Conservation (phyloP, 805 yeast genomes). For the Cyberlindnera veronae region DNA sequence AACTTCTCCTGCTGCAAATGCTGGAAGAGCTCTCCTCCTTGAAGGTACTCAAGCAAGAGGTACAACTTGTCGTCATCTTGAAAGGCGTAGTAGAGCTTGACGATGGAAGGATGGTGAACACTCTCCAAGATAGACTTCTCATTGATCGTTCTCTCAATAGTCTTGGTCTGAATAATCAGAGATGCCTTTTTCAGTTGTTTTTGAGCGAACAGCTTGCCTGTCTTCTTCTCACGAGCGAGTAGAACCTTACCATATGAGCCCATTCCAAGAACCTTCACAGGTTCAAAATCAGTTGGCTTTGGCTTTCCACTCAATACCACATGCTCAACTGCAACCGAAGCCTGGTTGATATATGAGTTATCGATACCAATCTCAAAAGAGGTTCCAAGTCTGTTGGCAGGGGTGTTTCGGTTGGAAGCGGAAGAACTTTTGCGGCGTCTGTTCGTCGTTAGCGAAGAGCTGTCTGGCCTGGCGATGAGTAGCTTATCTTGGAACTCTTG, state of each 20-base stretch:
- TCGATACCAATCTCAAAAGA: conserved; percentile 50
- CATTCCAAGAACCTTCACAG: conserved; percentile 73
- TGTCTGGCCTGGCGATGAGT: conserved; percentile 17
- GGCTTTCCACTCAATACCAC: conserved; percentile 17
- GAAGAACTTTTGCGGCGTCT: conserved; percentile 25
- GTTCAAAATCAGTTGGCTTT: conserved; percentile 56
- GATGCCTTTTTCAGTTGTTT: conserved; percentile 83
- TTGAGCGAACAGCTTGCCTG: conserved; percentile 75
- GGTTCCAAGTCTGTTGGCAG: conserved; percentile 37
- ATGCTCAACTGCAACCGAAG: neutral
- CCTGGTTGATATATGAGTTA: conserved; percentile 31
- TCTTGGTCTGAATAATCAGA: conserved; percentile 53
- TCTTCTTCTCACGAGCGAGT: conserved; percentile 60
- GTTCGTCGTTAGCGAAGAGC: conserved; percentile 5
- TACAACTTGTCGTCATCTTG: conserved; percentile 79
- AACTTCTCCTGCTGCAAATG: conserved; percentile 95
- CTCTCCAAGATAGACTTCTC: conserved; percentile 72
- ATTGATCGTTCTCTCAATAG: conserved; percentile 73
- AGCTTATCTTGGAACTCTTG: conserved; percentile 20
- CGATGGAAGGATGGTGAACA: conserved; percentile 76
- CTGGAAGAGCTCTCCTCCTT: conserved; percentile 91
- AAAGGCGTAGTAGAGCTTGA: conserved; percentile 74
- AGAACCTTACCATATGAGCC: conserved; percentile 90
- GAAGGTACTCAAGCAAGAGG: conserved; percentile 72
- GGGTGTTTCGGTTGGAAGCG: conserved; percentile 27